Evolutionary conservation across 1,284 basidiomycete species (phyloP), one percentile per base, ranked within the genome.

Genomic region (Exobasidium rhododendri): DNA sequence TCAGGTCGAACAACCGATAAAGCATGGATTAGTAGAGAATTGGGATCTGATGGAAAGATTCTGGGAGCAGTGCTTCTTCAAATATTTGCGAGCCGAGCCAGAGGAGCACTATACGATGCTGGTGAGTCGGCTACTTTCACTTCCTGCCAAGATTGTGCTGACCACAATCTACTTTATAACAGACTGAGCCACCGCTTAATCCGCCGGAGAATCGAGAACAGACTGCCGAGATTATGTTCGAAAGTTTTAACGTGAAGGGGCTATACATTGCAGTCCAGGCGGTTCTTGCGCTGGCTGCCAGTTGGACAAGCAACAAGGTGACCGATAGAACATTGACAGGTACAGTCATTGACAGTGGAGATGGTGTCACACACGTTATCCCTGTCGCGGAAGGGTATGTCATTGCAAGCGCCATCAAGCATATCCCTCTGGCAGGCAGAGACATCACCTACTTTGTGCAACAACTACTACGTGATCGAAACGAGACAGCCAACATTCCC

Each of bases 1-100:
- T 82, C 89, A 90, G 45, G 86, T 98, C 17, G 90, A 94, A 82
- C 97, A 97, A 82, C 96, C 96, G 24, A 97, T 98, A 79, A 87
- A 91, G 60, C 96, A 99, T 80, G 96, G 96, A 43, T 89, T 92
- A 87, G 97, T 98, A 78, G 96, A 98, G 71, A 97, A 98, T 80
- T 99, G 96, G 96, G 96, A 98, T 82, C 88, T 96, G 75, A 99
- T 99, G 96, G 96, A 98, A 81, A 85, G 96, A 10, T 98, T 94
- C 82, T 98, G 94, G 96, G 94, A 97, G 82, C 94, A 98, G 84
- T 92, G 90, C 63, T 98, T 98, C 85, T 99, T 99, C 88, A 98
- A 98, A 83, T 98, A 98, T 83, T 85, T 99, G 65, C 86, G 94
- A 63, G 94, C 94, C 13, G 96, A 99, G 82, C 96, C 96, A 13